Evolutionary conservation across 2,329 filamentous ascomycete genomes (phyloP).

Genomic region (Phyllosticta citribraziliensis): DNA sequence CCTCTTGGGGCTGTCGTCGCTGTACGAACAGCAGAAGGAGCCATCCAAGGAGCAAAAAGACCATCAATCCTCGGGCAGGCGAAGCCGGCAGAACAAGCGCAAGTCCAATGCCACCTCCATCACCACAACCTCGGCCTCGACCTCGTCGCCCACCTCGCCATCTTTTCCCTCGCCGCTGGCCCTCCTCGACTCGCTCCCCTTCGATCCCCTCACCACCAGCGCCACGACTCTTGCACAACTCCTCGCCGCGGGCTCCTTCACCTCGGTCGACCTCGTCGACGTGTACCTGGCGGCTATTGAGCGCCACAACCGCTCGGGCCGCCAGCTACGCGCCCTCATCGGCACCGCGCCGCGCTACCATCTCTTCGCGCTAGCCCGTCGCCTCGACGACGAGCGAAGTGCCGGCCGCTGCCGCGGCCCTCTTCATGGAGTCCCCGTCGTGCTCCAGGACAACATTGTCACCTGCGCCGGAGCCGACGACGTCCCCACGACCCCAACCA

Average conservation of each 20-base stretch:
- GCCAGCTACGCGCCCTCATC: conserved; percentile 28
- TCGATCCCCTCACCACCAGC: conserved; percentile 23
- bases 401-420: conserved; percentile 26
- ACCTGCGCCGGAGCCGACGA: conserved; percentile 21
- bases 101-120: background rate
- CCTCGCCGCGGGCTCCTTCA: conserved; percentile 20
- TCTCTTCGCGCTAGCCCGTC: conserved; percentile 25
- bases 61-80: background rate
- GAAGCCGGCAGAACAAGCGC: background rate
- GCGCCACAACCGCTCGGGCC: conserved; percentile 25
- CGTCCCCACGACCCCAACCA: background rate
- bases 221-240: conserved; percentile 24
- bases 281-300: conserved; percentile 26
- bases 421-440: conserved; percentile 34
- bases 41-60: background rate
- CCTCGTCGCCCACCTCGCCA: background rate
- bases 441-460: conserved; percentile 34
- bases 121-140: background rate
- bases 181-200: conserved; percentile 11
- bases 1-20: background rate
- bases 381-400: conserved; percentile 31
- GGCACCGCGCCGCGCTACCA: conserved; percentile 28
- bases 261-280: conserved; percentile 27
- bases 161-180: background rate
- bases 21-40: background rate